A percentile compares a stretch with the other conserved stretches of the same genome.
phyloP scores from a whole-genome alignment of 148 eudicot genomes.

The Fagopyrum tataricum region DNA sequence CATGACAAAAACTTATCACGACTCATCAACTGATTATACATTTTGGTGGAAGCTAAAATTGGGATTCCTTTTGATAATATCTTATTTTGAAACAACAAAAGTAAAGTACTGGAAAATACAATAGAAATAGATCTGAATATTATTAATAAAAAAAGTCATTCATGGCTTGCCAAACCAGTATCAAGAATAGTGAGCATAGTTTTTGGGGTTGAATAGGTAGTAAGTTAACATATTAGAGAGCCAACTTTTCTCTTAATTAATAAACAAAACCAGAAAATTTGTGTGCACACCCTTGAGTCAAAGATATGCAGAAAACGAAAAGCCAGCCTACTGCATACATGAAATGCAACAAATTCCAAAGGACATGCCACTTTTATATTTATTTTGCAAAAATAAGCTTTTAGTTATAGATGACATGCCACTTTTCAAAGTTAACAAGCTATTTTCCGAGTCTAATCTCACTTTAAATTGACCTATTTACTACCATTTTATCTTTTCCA shows the following conservation, averaged over 20 bases:
- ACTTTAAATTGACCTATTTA: too few relatives aligned
- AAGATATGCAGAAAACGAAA: neutral
- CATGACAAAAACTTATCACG: neutral
- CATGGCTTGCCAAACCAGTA: neutral
- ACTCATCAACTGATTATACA: neutral
- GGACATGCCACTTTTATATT: too few relatives aligned
- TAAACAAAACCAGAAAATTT: neutral
- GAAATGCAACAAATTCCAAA: neutral
- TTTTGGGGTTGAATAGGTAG: neutral
- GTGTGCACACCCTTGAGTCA: neutral
- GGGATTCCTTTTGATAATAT: neutral
- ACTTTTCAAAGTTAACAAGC: too few relatives aligned
- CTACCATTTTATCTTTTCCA: neutral
- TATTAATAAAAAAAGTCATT: neutral
- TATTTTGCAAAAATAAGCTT: too few relatives aligned
- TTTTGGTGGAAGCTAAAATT: neutral
- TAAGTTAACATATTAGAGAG: neutral
- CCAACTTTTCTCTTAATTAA: neutral
- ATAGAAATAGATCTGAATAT: neutral
- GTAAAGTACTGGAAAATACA: neutral
- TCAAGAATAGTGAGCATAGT: neutral
- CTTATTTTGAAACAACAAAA: neutral
- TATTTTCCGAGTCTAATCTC: too few relatives aligned
- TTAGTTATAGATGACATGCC: too few relatives aligned
- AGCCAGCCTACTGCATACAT: neutral